Percentiles rank a stretch among this genome's conserved stretches.
phyloP scores from a whole-genome alignment of 805 yeast species.

The Hermanozyma aechmeae region DNA sequence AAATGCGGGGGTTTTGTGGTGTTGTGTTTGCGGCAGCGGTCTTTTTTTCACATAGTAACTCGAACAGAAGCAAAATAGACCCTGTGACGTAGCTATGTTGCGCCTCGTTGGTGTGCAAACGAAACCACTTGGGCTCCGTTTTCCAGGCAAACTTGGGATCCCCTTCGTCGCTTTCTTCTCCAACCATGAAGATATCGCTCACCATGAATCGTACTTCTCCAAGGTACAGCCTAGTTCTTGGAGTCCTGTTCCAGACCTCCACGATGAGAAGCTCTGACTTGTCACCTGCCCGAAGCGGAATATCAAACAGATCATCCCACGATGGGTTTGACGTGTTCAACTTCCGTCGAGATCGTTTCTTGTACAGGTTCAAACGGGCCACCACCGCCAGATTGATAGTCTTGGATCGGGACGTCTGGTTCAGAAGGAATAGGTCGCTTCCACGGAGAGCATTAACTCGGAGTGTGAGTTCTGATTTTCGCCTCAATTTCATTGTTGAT shows the following conservation, averaged over 20 bases:
- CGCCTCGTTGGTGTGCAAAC: slow-evolving; percentile 29
- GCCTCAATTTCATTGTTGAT: too few relatives aligned
- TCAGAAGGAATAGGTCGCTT: slow-evolving; percentile 23
- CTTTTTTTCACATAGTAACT: slow-evolving; percentile 17
- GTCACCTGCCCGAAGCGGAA: slow-evolving; percentile 23
- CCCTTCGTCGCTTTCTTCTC: too few relatives aligned
- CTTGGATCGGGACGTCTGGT: slow-evolving; percentile 7
- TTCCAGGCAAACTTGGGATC: slow-evolving; percentile 6
- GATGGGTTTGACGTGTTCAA: slow-evolving; percentile 27
- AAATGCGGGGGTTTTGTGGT: too few relatives aligned
- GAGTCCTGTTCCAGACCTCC: slow-evolving; percentile 33
- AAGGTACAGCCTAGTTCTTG: slow-evolving; percentile 25
- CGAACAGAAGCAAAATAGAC: slow-evolving; percentile 34
- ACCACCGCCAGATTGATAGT: slow-evolving; percentile 27
- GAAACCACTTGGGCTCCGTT: slow-evolving; percentile 35
- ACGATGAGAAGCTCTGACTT: slow-evolving; percentile 20
- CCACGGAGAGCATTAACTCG: slow-evolving; percentile 31
- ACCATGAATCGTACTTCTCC: slow-evolving; percentile 29
- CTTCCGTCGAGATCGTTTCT: slow-evolving; percentile 21
- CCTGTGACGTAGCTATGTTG: slow-evolving; percentile 40
- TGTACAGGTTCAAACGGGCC: slow-evolving; percentile 21
- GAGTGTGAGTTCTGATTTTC: too few relatives aligned
- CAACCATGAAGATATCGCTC: slow-evolving; percentile 22
- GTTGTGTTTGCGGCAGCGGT: too few relatives aligned
- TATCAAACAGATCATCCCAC: slow-evolving; percentile 26